These are phyloP conservation scores for Fagopyrum homotropicum DNA, from an alignment of 148 eudicot species.

Conservation along the genomic window DNA sequence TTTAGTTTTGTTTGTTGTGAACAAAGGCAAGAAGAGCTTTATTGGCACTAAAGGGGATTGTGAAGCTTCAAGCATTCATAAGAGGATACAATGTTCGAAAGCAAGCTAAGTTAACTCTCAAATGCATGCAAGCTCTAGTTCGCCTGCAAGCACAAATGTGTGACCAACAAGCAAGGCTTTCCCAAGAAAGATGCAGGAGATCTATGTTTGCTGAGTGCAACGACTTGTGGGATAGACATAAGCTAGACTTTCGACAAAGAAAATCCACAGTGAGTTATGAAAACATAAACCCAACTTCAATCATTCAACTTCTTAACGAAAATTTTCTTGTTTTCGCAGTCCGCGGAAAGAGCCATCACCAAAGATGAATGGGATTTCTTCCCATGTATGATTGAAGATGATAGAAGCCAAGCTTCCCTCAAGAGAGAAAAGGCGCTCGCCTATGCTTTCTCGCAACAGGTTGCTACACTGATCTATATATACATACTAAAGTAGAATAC, in stretches of 20 bases:
- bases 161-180: slow-evolving; percentile 44
- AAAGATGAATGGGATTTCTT: slow-evolving; percentile 39
- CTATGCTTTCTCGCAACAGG: not conserved
- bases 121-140: slow-evolving; percentile 77
- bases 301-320: not conserved
- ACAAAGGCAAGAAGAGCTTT: slow-evolving; percentile 83
- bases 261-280: slow-evolving; percentile 40
- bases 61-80: slow-evolving; percentile 82
- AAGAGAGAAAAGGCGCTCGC: slow-evolving; percentile 13
- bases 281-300: not conserved
- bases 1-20: not conserved
- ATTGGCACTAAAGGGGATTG: slow-evolving; percentile 70
- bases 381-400: slow-evolving; percentile 49
- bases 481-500: not conserved
- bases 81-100: slow-evolving; percentile 74
- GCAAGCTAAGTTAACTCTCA: slow-evolving; percentile 61
- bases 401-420: slow-evolving; percentile 49
- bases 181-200: slow-evolving; percentile 49
- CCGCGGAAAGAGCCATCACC: slow-evolving; percentile 39
- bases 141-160: slow-evolving; percentile 51
- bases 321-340: slow-evolving; percentile 18
- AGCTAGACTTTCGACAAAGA: slow-evolving; percentile 45
- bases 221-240: slow-evolving; percentile 52
- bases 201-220: slow-evolving; percentile 71
- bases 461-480: not conserved